These are phyloP conservation scores for Kwoniella mangroviensis DNA, from an alignment of 768 basidiomycete species.

Conservation along the genomic window DNA sequence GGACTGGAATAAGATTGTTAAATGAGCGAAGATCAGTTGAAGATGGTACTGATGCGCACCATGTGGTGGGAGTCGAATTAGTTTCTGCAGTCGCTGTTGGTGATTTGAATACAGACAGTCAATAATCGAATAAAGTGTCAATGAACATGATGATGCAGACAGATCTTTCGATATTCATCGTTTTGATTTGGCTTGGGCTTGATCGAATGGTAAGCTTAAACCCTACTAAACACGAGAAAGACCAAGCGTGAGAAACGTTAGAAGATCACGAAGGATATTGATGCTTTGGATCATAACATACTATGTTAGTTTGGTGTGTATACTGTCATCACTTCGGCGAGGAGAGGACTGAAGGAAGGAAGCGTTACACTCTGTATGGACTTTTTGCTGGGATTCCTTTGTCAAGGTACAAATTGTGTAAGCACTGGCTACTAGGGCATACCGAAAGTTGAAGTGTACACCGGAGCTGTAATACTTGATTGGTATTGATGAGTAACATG, in stretches of 20 bases:
- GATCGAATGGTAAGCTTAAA: too few species aligned
- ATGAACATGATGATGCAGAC: too few species aligned
- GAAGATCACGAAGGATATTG: neutral
- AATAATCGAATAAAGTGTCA: too few species aligned
- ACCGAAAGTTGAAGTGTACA: neutral
- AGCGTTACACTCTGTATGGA: neutral
- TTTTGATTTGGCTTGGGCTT: neutral
- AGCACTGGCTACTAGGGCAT: neutral
- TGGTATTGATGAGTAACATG: too few species aligned
- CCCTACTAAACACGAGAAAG: neutral
- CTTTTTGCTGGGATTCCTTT: neutral
- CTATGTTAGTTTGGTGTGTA: neutral
- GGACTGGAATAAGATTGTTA: neutral
- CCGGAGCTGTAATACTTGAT: neutral
- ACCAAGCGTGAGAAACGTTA: neutral
- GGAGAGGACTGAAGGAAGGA: neutral
- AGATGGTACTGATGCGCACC: too few species aligned
- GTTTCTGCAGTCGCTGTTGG: too few species aligned
- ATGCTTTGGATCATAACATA: neutral
- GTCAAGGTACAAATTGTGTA: slow-evolving; percentile 9
- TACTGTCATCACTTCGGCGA: neutral
- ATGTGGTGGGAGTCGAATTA: too few species aligned
- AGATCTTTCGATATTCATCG: too few species aligned
- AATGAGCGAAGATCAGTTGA: neutral
- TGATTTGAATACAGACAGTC: too few species aligned